Evolutionary conservation across 371 early-diverging fungal species (phyloP).

Genomic region (Mucor indicus): DNA sequence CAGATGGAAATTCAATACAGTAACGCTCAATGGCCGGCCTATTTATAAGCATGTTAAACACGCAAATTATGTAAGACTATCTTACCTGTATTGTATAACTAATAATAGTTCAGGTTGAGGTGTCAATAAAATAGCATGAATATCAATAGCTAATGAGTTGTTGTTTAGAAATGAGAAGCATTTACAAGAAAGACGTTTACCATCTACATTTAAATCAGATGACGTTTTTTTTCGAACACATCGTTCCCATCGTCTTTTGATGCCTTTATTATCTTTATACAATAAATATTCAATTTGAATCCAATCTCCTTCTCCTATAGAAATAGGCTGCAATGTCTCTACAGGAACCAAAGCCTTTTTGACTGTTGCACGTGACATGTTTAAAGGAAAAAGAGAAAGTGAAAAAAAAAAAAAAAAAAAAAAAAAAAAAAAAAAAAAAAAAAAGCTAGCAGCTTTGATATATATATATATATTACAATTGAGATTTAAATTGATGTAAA

Average conservation of each 20-base stretch:
- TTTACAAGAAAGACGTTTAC: too few relatives aligned
- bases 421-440: neutral
- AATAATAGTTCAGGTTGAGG: conserved; percentile 46
- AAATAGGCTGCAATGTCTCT: neutral
- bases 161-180: neutral
- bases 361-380: neutral
- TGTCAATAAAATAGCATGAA: conserved; percentile 40
- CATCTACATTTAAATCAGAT: conserved; percentile 21
- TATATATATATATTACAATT: too few relatives aligned
- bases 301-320: conserved; percentile 47
- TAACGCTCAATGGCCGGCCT: conserved; percentile 58
- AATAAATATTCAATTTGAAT: conserved; percentile 39
- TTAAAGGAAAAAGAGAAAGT: neutral
- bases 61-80: neutral
- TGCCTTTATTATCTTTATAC: conserved; percentile 31
- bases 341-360: neutral
- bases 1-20: conserved; percentile 64
- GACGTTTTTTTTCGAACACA: conserved; percentile 29
- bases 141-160: conserved; percentile 42
- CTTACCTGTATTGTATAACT: conserved; percentile 55
- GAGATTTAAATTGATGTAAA: too few relatives aligned
- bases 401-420: neutral
- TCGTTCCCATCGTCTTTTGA: conserved; percentile 42
- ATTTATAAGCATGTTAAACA: neutral
- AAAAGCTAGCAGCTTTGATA: neutral